These are phyloP conservation scores for Parastagonospora nodorum DNA, from an alignment of 2,329 filamentous ascomycete genomes.

Conservation along the genomic window DNA sequence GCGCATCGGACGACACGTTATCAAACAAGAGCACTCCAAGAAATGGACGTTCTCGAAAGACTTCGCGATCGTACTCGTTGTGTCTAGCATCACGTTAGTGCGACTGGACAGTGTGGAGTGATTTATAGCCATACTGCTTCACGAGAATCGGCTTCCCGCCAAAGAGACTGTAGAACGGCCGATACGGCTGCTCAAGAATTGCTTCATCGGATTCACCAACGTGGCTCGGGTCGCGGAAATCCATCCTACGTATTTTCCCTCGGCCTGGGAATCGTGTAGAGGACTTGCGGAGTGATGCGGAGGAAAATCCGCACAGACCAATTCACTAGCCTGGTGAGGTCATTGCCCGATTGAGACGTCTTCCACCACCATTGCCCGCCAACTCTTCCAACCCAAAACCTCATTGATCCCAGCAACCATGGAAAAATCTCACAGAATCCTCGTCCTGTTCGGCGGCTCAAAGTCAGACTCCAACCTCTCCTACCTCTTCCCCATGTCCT, in stretches of 20 bases:
- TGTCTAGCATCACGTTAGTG: conserved; percentile 30
- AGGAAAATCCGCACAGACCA: conserved; percentile 9
- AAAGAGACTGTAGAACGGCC: conserved; percentile 59
- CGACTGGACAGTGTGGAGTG: not conserved
- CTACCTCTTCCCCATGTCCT: not conserved
- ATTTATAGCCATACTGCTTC: conserved; percentile 41
- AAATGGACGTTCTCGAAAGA: conserved; percentile 67
- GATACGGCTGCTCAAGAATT: conserved; percentile 49
- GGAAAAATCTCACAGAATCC: not conserved
- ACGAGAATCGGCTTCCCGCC: conserved; percentile 54
- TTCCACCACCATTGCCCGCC: not conserved
- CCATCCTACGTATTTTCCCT: conserved; percentile 24
- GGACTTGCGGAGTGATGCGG: not conserved
- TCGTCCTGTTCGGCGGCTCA: conserved; percentile 37
- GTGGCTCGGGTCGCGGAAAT: conserved; percentile 33
- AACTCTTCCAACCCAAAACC: not conserved
- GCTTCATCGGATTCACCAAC: conserved; percentile 38
- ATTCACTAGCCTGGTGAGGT: conserved; percentile 7
- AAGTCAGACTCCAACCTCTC: conserved; percentile 19
- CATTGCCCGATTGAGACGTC: conserved; percentile 8
- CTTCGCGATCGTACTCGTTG: conserved; percentile 48
- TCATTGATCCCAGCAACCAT: not conserved
- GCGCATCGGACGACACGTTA: conserved; percentile 74
- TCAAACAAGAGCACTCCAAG: conserved; percentile 73
- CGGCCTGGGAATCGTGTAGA: too few relatives aligned